A percentile compares a stretch with the other conserved stretches of the same genome.
phyloP scores from a whole-genome alignment of 2,329 filamentous ascomycete species.

The Elsinoe fawcettii region DNA sequence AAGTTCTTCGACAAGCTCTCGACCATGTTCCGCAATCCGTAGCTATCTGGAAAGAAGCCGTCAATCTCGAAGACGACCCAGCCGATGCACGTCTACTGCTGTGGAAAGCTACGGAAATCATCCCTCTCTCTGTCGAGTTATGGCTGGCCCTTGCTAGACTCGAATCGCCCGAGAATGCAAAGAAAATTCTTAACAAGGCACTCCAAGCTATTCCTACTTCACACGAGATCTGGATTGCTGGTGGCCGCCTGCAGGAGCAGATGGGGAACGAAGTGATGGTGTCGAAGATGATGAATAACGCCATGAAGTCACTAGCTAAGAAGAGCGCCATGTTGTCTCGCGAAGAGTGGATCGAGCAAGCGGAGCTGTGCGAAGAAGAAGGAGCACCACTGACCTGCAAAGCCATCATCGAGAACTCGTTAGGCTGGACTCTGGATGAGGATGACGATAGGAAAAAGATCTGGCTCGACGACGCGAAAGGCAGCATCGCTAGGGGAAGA shows the following conservation, averaged over 20 bases:
- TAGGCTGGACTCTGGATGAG: constrained; percentile 88
- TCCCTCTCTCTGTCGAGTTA: constrained; percentile 84
- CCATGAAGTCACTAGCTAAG: constrained; percentile 76
- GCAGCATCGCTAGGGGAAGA: constrained; percentile 68
- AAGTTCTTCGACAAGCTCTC: constrained; percentile 82
- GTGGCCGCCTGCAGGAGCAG: constrained; percentile 79
- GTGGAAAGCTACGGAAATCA: constrained; percentile 90
- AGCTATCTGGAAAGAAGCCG: constrained; percentile 93
- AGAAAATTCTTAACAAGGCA: constrained; percentile 90
- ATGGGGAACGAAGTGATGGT: constrained; percentile 74
- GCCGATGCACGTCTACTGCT: constrained; percentile 81
- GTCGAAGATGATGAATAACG: constrained; percentile 84
- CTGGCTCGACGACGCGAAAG: constrained; percentile 88
- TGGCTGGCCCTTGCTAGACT: constrained; percentile 91
- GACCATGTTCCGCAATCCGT: constrained; percentile 93
- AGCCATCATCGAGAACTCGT: constrained; percentile 83
- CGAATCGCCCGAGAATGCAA: constrained; percentile 83
- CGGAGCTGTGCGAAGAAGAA: constrained; percentile 89
- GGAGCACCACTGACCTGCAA: constrained; percentile 79
- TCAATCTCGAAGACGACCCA: constrained; percentile 87
- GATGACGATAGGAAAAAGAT: constrained; percentile 93
- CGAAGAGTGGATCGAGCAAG: constrained; percentile 93
- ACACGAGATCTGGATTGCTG: constrained; percentile 94
- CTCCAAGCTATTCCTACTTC: constrained; percentile 90
- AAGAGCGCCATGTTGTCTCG: constrained; percentile 95